Conservation (phyloP, 371 early-diverging fungal species). For the Mucor racemosus region DNA sequence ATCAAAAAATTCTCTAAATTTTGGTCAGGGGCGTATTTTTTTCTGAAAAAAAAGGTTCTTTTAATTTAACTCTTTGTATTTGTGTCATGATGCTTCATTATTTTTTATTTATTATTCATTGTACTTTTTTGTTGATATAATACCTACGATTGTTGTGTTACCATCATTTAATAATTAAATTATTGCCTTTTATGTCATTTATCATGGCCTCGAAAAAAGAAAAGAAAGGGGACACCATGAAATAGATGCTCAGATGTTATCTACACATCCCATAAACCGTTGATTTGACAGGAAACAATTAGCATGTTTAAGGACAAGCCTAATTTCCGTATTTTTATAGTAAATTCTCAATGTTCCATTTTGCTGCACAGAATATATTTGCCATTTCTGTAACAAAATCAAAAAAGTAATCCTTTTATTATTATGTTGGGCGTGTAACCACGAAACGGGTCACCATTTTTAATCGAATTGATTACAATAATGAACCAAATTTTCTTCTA, state of each 20-base stretch:
- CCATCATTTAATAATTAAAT: constrained; percentile 3
- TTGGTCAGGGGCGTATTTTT: background rate
- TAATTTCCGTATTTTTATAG: too few species aligned
- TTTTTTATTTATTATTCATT: background rate
- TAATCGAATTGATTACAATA: constrained; percentile 10
- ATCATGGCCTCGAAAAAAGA: background rate
- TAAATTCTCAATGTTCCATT: background rate
- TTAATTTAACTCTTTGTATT: background rate
- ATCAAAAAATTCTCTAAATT: background rate
- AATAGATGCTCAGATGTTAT: too few species aligned
- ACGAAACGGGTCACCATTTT: background rate
- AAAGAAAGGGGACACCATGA: too few species aligned
- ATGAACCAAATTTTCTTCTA: constrained; percentile 42
- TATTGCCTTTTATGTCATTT: constrained; percentile 4
- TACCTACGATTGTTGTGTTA: background rate
- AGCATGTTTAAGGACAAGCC: too few species aligned
- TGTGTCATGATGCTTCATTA: background rate
- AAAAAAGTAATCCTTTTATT: background rate
- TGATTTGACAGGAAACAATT: too few species aligned
- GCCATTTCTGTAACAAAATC: too few species aligned
- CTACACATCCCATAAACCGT: too few species aligned
- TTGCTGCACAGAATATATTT: background rate
- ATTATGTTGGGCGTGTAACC: background rate
- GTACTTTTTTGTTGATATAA: constrained; percentile 1
- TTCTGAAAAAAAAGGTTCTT: background rate